Evolutionary conservation across 305 asterid species (phyloP).

Genomic region (Rubia occidens): DNA sequence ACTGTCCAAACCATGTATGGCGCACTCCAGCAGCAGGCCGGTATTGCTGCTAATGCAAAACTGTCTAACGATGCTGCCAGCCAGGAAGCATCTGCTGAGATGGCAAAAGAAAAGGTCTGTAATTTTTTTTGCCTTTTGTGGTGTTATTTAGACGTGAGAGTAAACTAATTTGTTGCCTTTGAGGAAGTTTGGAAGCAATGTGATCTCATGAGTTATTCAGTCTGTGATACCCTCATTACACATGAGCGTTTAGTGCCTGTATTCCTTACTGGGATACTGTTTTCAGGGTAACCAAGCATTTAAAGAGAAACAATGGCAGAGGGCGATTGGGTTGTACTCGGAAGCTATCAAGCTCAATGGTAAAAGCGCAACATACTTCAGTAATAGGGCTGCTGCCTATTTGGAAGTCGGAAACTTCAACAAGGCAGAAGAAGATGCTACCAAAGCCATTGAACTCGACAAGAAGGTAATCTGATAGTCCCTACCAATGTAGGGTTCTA

Average conservation of each 20-base stretch:
- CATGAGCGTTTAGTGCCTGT: background rate
- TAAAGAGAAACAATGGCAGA: slow-evolving; percentile 78
- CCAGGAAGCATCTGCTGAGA: slow-evolving; percentile 72
- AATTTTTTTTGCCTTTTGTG: slow-evolving; percentile 3
- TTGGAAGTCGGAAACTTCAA: slow-evolving; percentile 64
- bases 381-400: slow-evolving; percentile 90
- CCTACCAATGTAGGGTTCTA: slow-evolving; percentile 6
- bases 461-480: slow-evolving; percentile 50
- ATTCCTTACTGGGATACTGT: background rate
- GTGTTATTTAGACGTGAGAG: background rate
- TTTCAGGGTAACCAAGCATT: slow-evolving; percentile 87
- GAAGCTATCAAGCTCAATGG: slow-evolving; percentile 88
- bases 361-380: slow-evolving; percentile 71
- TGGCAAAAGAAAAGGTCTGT: slow-evolving; percentile 91
- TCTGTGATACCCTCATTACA: background rate
- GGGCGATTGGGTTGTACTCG: slow-evolving; percentile 73
- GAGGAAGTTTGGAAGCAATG: background rate
- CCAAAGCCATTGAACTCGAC: slow-evolving; percentile 83
- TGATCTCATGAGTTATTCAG: background rate
- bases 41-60: slow-evolving; percentile 39
- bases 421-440: slow-evolving; percentile 83
- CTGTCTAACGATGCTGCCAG: slow-evolving; percentile 37
- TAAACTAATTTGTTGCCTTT: background rate
- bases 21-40: slow-evolving; percentile 54
- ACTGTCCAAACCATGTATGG: slow-evolving; percentile 55